Evolutionary conservation across 2,329 filamentous ascomycete species (phyloP).

Genomic region (Cordyceps farinosa): DNA sequence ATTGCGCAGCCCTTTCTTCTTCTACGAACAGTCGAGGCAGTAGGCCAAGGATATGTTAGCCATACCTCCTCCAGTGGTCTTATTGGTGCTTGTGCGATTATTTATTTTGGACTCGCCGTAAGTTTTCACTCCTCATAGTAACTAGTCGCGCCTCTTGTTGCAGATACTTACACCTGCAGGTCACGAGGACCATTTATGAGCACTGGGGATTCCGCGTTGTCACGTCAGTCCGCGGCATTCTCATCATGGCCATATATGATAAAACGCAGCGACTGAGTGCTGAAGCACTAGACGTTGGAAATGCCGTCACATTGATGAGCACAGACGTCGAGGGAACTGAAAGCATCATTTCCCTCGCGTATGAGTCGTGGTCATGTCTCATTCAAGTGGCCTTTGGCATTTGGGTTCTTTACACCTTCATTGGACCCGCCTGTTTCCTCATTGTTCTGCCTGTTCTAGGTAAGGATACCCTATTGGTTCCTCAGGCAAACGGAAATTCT

Average conservation of each 20-base stretch:
- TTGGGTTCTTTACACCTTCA: not conserved
- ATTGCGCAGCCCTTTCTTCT: slow-evolving; percentile 6
- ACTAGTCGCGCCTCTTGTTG: too few relatives aligned
- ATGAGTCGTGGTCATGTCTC: not conserved
- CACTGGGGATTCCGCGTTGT: not conserved
- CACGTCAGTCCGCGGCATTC: not conserved
- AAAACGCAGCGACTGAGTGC: not conserved
- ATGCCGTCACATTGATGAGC: not conserved
- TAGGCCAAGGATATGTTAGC: not conserved
- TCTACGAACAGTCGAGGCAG: not conserved
- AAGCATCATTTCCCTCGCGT: not conserved
- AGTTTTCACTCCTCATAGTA: not conserved
- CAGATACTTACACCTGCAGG: not conserved
- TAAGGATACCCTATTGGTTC: not conserved
- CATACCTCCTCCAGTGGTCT: not conserved
- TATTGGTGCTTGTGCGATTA: not conserved
- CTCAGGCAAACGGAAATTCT: not conserved
- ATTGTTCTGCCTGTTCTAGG: not conserved
- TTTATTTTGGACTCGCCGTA: slow-evolving; percentile 2
- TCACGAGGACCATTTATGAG: not conserved
- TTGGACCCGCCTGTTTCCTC: slow-evolving; percentile 3
- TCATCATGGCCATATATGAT: not conserved
- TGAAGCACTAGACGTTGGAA: not conserved
- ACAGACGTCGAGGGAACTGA: not conserved
- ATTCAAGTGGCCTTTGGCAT: slow-evolving; percentile 1